phyloP scores from a whole-genome alignment of 257 asterid genomes.

The Solanum neorickii region DNA sequence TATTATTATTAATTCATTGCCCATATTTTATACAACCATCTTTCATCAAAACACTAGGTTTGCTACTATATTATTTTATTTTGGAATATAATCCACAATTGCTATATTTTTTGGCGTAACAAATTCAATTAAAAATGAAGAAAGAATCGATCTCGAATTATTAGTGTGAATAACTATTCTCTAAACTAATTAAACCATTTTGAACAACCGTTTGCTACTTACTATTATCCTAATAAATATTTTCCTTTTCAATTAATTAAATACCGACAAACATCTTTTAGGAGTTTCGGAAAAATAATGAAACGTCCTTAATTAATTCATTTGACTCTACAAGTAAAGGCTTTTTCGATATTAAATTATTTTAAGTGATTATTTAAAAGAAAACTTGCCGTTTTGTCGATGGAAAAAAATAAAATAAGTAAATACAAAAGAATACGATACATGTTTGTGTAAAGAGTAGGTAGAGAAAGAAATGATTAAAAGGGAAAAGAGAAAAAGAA shows the following conservation, averaged over 20 bases:
- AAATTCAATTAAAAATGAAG: too few species aligned
- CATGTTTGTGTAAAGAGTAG: background rate
- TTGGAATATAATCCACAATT: too few species aligned
- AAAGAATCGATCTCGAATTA: too few species aligned
- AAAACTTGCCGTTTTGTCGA: background rate
- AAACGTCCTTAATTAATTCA: background rate
- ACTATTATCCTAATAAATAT: background rate
- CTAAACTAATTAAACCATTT: background rate
- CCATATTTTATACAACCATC: background rate
- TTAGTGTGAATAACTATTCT: too few species aligned
- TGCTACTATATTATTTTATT: background rate
- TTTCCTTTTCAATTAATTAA: background rate
- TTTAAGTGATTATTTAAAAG: background rate
- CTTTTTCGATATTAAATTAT: background rate
- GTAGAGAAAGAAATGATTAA: background rate
- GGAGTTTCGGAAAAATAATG: background rate
- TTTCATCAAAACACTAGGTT: too few species aligned
- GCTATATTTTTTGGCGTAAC: too few species aligned
- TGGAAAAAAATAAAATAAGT: background rate
- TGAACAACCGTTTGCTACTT: background rate
- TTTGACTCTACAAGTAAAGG: background rate
- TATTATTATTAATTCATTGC: background rate
- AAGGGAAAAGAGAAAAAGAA: background rate
- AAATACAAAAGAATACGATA: background rate
- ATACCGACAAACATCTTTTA: background rate